phyloP scores from a whole-genome alignment of 768 basidiomycete genomes.

The Lactifluus subvellereus region DNA sequence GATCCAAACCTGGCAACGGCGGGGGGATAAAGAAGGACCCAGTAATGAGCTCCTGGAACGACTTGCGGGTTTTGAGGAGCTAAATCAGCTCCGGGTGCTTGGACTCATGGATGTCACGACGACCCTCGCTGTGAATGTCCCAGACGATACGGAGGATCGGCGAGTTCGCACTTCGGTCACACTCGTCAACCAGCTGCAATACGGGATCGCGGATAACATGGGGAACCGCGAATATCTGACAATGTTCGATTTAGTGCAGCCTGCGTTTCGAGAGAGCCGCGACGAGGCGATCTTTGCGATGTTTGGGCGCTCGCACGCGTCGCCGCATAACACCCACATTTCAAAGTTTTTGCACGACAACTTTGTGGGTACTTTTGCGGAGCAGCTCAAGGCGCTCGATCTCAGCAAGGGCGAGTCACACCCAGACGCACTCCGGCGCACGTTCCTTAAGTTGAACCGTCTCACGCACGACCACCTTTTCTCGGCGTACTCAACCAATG shows the following conservation, averaged over 20 bases:
- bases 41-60: slow-evolving; percentile 22
- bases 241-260: slow-evolving; percentile 90
- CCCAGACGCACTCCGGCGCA: slow-evolving; percentile 73
- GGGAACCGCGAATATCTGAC: slow-evolving; percentile 73
- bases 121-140: slow-evolving; percentile 52
- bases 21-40: slow-evolving; percentile 32
- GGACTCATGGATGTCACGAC: slow-evolving; percentile 97
- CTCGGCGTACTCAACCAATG: slow-evolving; percentile 32
- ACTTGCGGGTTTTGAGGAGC: slow-evolving; percentile 80
- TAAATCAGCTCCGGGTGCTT: slow-evolving; percentile 79
- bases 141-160: slow-evolving; percentile 81
- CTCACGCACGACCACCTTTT: slow-evolving; percentile 65
- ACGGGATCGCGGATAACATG: slow-evolving; percentile 92
- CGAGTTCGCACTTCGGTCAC: slow-evolving; percentile 89
- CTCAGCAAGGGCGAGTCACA: slow-evolving; percentile 46
- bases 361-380: slow-evolving; percentile 58
- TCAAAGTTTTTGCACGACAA: slow-evolving; percentile 82
- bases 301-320: slow-evolving; percentile 75
- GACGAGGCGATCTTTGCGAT: slow-evolving; percentile 92
- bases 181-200: slow-evolving; percentile 86
- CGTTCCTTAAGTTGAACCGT: slow-evolving; percentile 85
- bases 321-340: slow-evolving; percentile 55
- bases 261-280: slow-evolving; percentile 68
- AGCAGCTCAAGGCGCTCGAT: slow-evolving; percentile 48
- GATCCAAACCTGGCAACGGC: slow-evolving; percentile 70